phyloP scores from a whole-genome alignment of 2,329 filamentous ascomycete species.

The Botryotinia narcissicola region DNA sequence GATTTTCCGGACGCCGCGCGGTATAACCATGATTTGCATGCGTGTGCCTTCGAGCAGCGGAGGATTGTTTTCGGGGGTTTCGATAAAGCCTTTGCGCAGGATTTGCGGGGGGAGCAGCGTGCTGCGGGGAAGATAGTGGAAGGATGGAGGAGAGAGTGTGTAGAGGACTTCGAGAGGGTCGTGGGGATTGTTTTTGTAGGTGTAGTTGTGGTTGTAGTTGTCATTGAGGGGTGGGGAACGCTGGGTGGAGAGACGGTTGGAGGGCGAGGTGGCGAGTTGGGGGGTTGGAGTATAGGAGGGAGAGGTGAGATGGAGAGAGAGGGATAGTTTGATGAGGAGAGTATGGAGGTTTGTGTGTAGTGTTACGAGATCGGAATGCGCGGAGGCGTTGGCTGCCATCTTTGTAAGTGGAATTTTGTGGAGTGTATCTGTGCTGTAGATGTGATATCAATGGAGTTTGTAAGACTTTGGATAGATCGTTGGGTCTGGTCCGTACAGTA shows the following conservation, averaged over 20 bases:
- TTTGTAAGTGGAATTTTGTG: background rate
- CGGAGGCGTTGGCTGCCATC: constrained; percentile 4
- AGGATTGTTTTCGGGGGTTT: constrained; percentile 21
- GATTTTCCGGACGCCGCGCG: constrained; percentile 19
- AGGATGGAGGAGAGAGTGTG: constrained; percentile 22
- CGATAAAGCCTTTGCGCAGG: constrained; percentile 1
- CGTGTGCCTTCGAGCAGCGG: constrained; percentile 27
- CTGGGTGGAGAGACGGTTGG: background rate
- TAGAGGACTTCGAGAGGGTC: constrained; percentile 27
- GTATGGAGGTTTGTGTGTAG: background rate
- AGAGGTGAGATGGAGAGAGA: background rate
- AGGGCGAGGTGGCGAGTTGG: too few relatives aligned
- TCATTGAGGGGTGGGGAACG: background rate
- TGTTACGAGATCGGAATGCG: constrained; percentile 2
- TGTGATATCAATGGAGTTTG: background rate
- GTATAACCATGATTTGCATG: constrained; percentile 25
- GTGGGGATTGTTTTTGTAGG: background rate
- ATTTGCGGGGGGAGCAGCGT: constrained; percentile 16
- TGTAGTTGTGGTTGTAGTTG: too few relatives aligned
- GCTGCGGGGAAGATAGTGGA: constrained; percentile 21
- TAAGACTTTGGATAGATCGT: background rate
- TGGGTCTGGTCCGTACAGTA: background rate
- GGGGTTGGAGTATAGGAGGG: background rate
- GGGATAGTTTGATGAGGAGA: background rate
- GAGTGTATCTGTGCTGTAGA: background rate